These are phyloP conservation scores for Sporothrix sp. DNA, from an alignment of 2,329 filamentous ascomycete species.

Conservation along the genomic window DNA sequence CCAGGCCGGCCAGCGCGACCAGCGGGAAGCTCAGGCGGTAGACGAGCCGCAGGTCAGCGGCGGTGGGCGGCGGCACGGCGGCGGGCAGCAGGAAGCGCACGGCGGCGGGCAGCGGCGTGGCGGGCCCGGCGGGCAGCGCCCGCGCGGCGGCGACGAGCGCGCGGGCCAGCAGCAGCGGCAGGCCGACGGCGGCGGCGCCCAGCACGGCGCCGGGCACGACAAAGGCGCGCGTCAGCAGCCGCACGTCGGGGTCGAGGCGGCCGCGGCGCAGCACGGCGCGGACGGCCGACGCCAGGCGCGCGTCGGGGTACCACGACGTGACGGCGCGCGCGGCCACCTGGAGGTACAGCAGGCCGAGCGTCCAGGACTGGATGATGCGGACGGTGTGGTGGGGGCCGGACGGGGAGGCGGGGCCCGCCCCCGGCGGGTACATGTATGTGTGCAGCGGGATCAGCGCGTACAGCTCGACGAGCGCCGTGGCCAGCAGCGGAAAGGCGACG, in stretches of 20 bases:
- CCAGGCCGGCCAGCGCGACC: constrained; percentile 40
- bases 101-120: background rate
- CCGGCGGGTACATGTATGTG: constrained; percentile 53
- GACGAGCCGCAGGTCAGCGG: constrained; percentile 26
- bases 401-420: constrained; percentile 22
- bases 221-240: constrained; percentile 74
- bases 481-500: constrained; percentile 70
- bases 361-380: constrained; percentile 88
- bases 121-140: background rate
- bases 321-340: constrained; percentile 67
- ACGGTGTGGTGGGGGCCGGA: constrained; percentile 52
- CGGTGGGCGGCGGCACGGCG: constrained; percentile 20
- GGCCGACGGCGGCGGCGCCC: constrained; percentile 50
- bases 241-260: constrained; percentile 68
- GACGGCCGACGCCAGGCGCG: constrained; percentile 64
- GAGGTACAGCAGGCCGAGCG: constrained; percentile 79
- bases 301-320: constrained; percentile 55
- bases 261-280: constrained; percentile 64
- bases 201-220: constrained; percentile 63
- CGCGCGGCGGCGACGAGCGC: constrained; percentile 33
- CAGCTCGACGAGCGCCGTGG: constrained; percentile 72
- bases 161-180: constrained; percentile 53
- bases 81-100: constrained; percentile 1
- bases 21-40: constrained; percentile 62
- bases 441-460: constrained; percentile 83